Base-by-base conservation (phyloP, 2,329 filamentous ascomycete genomes). In the Rhynchosporium secalis region DNA sequence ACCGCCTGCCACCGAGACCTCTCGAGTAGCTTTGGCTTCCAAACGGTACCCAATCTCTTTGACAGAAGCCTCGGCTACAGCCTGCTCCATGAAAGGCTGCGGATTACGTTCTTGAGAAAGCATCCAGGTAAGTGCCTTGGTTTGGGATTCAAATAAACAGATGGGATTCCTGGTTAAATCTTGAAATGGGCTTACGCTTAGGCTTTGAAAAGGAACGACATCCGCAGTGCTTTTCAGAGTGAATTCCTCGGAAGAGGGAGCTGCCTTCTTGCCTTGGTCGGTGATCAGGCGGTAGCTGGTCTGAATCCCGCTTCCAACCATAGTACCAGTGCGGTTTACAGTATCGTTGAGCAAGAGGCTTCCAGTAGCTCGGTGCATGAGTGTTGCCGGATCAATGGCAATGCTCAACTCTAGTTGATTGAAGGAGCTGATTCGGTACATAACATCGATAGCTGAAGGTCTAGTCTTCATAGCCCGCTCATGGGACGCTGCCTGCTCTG, bases 41-140 rank as follows among this genome's bases (percentile, higher is more conserved):
- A 80, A 79, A 62, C 83, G 80, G 82, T 84, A 88, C 10, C 80
- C 78, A 36, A 87, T 69, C 28, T 77, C 70, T 0, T 76, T 68
- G 12, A 86, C 70, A 1, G 79, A 63, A 2, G 78, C 79, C 70
- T 89, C 87, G 62, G 86, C 84, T 0, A 81, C 72, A 67, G 86
- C 85, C 65, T 82, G 77, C 62, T 86, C 77, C 1, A 74, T 62
- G 64, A 86, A 86, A 0, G 71, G 65, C 20, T 75, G 72, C 1
- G 69, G 65, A 66, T 87, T 83, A 10, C 75, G 64, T 69, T 89
- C 87, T 71, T 86, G 83, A 0, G 66, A 20, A 9, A 77, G 69
- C 84, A 87, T 88, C 86, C 86, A 90, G 0, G 72, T 66, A 2
- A 90, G 72, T 2, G 82, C 83, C 20, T 78, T 76, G 4, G 78